phyloP scores from a whole-genome alignment of 2,329 filamentous ascomycete species.

The Cladobotryum protrusum region DNA sequence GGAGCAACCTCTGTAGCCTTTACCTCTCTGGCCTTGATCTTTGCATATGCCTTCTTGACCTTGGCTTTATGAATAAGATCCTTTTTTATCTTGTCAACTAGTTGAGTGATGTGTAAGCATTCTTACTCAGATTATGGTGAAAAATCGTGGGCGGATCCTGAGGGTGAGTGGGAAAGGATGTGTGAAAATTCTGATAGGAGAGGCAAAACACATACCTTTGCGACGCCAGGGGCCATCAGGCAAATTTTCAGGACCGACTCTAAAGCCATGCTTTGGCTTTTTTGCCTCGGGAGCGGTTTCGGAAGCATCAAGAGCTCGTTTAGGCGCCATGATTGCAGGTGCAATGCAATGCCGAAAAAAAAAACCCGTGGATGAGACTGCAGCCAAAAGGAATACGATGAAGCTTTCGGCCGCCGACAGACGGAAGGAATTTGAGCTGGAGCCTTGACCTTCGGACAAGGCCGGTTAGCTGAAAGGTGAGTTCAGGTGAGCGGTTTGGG shows the following conservation, averaged over 20 bases:
- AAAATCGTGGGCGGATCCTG: too few species aligned
- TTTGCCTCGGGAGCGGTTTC: slow-evolving; percentile 36
- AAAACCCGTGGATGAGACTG: too few species aligned
- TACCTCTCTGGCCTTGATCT: slow-evolving; percentile 58
- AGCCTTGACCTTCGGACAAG: too few species aligned
- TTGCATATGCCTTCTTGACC: slow-evolving; percentile 85
- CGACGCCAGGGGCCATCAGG: slow-evolving; percentile 84
- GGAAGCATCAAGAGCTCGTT: slow-evolving; percentile 23
- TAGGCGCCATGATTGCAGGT: slow-evolving; percentile 24
- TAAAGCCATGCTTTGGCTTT: slow-evolving; percentile 65
- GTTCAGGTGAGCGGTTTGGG: too few species aligned
- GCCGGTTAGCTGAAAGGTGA: too few species aligned
- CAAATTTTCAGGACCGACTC: slow-evolving; percentile 80
- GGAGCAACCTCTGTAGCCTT: slow-evolving; percentile 17
- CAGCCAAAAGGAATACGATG: too few species aligned
- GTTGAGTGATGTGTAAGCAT: slow-evolving; percentile 14
- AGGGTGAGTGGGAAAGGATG: not conserved
- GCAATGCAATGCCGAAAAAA: too few species aligned
- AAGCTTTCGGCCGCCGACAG: too few species aligned
- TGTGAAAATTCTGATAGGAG: too few species aligned
- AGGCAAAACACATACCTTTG: slow-evolving; percentile 46
- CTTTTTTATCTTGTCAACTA: slow-evolving; percentile 83
- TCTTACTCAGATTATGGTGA: not conserved
- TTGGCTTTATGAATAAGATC: slow-evolving; percentile 88
- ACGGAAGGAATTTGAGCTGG: too few species aligned